phyloP scores from a whole-genome alignment of 768 basidiomycete species.

The Artomyces pyxidatus region DNA sequence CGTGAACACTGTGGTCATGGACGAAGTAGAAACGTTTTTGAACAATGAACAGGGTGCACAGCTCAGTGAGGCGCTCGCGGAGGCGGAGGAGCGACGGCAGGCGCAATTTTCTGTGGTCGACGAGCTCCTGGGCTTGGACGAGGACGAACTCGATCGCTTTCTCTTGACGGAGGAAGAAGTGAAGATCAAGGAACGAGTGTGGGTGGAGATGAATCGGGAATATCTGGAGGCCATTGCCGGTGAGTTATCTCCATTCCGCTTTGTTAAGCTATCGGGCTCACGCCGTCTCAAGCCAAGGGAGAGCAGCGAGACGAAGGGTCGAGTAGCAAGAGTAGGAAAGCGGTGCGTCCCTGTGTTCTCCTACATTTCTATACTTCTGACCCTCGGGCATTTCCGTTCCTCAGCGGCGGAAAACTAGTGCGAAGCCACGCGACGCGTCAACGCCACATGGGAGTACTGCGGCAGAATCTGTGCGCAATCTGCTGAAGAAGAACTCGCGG shows the following conservation, averaged over 20 bases:
- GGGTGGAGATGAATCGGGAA: conserved; percentile 90
- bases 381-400: conserved; percentile 10
- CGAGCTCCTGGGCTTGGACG: conserved; percentile 74
- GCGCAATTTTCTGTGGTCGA: conserved; percentile 41
- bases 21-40: conserved; percentile 65
- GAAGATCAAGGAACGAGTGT: conserved; percentile 80
- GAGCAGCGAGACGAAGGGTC: conserved; percentile 37
- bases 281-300: conserved; percentile 53
- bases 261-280: conserved; percentile 3
- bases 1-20: conserved; percentile 52
- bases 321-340: conserved; percentile 75
- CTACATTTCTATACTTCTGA: conserved; percentile 11
- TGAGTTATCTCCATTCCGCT: conserved; percentile 27
- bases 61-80: conserved; percentile 54
- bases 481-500: conserved; percentile 78
- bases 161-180: conserved; percentile 75
- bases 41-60: conserved; percentile 51
- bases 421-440: conserved; percentile 65
- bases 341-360: conserved; percentile 23
- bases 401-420: conserved; percentile 61
- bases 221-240: conserved; percentile 86
- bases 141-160: conserved; percentile 81
- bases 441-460: conserved; percentile 63
- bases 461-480: conserved; percentile 67
- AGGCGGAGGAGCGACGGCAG: conserved; percentile 55